A percentile compares a stretch with the other conserved stretches of the same genome.
Evolutionary conservation across 2,329 filamentous ascomycete species (phyloP).

Genomic region (Pseudogymnoascus sp.): DNA sequence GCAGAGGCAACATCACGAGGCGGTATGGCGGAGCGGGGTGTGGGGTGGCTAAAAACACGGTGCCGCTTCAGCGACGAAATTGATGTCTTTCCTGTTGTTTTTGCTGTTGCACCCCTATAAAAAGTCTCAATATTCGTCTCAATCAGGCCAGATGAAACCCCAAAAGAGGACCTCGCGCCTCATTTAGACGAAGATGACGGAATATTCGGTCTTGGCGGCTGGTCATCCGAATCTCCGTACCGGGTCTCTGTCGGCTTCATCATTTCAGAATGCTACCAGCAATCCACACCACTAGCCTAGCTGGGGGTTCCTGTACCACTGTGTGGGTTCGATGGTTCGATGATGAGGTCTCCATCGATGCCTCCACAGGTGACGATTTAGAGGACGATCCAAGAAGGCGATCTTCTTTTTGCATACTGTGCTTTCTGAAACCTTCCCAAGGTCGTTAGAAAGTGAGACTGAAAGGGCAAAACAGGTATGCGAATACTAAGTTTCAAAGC

Average conservation of each 20-base stretch:
- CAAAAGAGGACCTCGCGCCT: background rate
- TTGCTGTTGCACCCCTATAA: background rate
- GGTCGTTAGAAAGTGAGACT: background rate
- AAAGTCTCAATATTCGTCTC: background rate
- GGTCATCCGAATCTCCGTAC: slow-evolving; percentile 5
- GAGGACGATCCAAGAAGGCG: background rate
- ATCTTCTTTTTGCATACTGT: background rate
- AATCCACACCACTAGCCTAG: slow-evolving; percentile 1
- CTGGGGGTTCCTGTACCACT: background rate
- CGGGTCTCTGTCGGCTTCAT: slow-evolving; percentile 2
- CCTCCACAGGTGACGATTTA: background rate
- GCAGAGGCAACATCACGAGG: background rate
- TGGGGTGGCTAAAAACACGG: background rate
- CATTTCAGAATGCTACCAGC: background rate
- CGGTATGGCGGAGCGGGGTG: background rate
- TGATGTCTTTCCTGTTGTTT: background rate
- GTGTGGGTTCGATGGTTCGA: slow-evolving; percentile 3
- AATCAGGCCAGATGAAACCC: slow-evolving; percentile 7
- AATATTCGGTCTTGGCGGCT: background rate
- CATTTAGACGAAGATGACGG: slow-evolving; percentile 1
- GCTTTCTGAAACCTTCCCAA: background rate
- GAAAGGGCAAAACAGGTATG: background rate
- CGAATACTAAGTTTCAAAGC: background rate
- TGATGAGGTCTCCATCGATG: background rate
- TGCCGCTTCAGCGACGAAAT: background rate